Evolutionary conservation across 2,329 filamentous ascomycete species (phyloP).

Genomic region (Talaromyces rugulosus): DNA sequence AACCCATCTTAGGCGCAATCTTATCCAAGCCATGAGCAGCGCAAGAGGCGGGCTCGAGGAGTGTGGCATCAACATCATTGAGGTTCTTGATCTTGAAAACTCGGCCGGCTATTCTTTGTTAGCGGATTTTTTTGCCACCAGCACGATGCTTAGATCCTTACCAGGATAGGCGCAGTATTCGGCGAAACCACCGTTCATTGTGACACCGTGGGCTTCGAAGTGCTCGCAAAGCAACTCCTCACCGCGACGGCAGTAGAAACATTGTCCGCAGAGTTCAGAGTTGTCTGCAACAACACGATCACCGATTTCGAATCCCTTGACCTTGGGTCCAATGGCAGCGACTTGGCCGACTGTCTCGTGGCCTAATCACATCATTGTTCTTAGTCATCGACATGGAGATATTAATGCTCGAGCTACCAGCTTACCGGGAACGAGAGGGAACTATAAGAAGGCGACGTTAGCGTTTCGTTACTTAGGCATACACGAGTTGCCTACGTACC

Average conservation of each 20-base stretch:
- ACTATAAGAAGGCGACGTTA: constrained; percentile 35
- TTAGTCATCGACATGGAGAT: constrained; percentile 4
- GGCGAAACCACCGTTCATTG: constrained; percentile 66
- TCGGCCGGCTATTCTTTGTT: constrained; percentile 39
- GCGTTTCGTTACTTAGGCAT: neutral
- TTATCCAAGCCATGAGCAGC: constrained; percentile 65
- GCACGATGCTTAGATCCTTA: constrained; percentile 14
- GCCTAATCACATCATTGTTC: constrained; percentile 32
- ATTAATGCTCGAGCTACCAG: neutral
- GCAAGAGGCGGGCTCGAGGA: constrained; percentile 66
- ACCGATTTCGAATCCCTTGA: constrained; percentile 58
- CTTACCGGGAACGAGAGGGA: constrained; percentile 59
- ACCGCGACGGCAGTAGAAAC: constrained; percentile 69
- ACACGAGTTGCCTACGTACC: constrained; percentile 26
- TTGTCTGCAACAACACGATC: constrained; percentile 58
- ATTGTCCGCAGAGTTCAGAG: constrained; percentile 63
- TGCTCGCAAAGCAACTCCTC: constrained; percentile 66
- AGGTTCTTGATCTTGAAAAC: constrained; percentile 65
- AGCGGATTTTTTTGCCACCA: constrained; percentile 2
- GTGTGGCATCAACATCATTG: constrained; percentile 61
- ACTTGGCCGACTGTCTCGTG: constrained; percentile 66
- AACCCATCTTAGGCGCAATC: constrained; percentile 62
- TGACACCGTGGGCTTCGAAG: constrained; percentile 58
- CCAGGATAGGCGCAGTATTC: constrained; percentile 59
- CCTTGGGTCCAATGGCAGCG: constrained; percentile 55